Percentiles rank a stretch among this genome's conserved stretches.
phyloP scores from a whole-genome alignment of 2,329 filamentous ascomycete species.

The Dendryphion nanum region DNA sequence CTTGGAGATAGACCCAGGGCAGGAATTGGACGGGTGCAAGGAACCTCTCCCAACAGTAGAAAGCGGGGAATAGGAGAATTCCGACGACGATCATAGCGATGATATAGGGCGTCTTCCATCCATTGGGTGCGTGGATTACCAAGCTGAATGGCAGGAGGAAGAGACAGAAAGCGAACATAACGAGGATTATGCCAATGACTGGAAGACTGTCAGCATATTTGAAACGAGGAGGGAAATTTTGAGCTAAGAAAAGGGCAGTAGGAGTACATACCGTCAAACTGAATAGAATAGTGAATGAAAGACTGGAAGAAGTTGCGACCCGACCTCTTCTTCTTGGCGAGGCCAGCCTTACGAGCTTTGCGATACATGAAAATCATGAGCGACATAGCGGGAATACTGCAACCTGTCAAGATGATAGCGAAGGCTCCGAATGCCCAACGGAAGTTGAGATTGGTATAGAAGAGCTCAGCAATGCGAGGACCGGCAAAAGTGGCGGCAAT shows the following conservation, averaged over 20 bases:
- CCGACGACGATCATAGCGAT: conserved; percentile 53
- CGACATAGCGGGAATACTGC: conserved; percentile 58
- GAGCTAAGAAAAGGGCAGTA: background rate
- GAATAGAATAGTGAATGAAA: conserved; percentile 40
- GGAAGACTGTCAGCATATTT: too few species aligned
- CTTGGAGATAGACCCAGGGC: conserved; percentile 59
- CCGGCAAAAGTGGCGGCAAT: conserved; percentile 15
- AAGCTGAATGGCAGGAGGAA: conserved; percentile 53
- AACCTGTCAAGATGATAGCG: conserved; percentile 60
- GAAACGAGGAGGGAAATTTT: too few species aligned
- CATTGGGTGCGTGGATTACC: conserved; percentile 48
- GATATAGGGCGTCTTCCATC: conserved; percentile 54
- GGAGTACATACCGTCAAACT: conserved; percentile 45
- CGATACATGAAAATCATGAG: conserved; percentile 53
- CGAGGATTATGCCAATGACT: conserved; percentile 45
- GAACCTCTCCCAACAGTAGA: conserved; percentile 53
- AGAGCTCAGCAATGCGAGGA: conserved; percentile 37
- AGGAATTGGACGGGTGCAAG: conserved; percentile 51
- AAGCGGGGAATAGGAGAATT: conserved; percentile 47
- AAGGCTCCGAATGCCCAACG: conserved; percentile 68
- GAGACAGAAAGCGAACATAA: conserved; percentile 47
- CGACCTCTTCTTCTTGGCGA: conserved; percentile 47
- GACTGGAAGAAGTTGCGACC: conserved; percentile 46
- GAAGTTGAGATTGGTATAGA: conserved; percentile 35
- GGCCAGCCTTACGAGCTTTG: conserved; percentile 53